Conservation (phyloP, 1,284 basidiomycete genomes). For the Leccinum angustisporum region DNA sequence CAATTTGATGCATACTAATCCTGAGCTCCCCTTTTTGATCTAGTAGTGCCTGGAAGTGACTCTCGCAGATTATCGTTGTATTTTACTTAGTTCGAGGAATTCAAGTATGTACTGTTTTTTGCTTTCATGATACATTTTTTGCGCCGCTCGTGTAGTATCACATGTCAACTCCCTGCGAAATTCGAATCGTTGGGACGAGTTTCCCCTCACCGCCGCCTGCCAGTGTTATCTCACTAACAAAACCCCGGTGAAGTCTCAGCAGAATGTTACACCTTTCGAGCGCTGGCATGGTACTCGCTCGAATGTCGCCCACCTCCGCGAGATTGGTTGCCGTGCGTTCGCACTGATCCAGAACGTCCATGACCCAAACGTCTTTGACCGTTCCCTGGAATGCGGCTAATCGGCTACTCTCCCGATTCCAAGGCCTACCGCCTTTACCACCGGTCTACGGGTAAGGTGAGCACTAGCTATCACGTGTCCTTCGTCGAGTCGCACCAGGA, state of each 20-base stretch:
- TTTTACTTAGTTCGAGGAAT: too few species aligned
- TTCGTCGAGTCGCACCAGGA: too few species aligned
- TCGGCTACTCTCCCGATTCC: background rate
- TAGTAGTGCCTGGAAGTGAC: background rate
- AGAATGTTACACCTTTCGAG: background rate
- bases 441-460: background rate
- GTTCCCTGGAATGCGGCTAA: background rate
- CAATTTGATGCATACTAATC: background rate
- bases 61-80: too few species aligned
- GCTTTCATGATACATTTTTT: too few species aligned
- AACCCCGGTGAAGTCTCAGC: background rate
- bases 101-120: too few species aligned
- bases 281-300: background rate
- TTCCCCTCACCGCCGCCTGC: background rate
- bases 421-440: background rate
- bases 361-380: background rate
- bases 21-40: background rate
- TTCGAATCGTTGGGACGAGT: background rate
- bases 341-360: background rate
- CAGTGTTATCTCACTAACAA: background rate
- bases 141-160: too few species aligned
- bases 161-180: background rate
- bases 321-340: background rate
- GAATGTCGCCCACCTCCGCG: background rate
- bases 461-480: too few species aligned